A percentile compares a stretch with the other conserved stretches of the same genome.
Evolutionary conservation across 306 rosid genomes (phyloP).

Genomic region (Cucurbita moschata): DNA sequence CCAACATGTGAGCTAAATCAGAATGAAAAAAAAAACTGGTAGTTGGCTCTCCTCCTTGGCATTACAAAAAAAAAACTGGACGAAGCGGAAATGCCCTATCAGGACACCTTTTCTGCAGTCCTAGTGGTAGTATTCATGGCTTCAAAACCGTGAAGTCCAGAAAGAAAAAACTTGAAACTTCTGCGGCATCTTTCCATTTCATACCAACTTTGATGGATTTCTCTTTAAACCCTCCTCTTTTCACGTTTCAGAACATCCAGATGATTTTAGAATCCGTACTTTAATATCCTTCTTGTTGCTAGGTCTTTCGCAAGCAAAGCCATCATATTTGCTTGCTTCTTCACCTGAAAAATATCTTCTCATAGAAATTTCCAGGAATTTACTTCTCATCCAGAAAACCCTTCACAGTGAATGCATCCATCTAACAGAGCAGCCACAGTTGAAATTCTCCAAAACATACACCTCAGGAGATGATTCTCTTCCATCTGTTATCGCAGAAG

Average conservation of each 20-base stretch:
- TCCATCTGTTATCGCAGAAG: background rate
- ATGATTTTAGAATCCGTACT: background rate
- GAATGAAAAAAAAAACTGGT: background rate
- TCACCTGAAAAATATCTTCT: background rate
- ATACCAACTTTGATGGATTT: background rate
- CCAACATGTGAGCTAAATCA: background rate
- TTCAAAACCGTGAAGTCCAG: background rate
- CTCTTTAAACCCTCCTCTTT: background rate
- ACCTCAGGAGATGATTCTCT: background rate
- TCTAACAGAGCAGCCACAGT: background rate
- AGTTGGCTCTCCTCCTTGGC: background rate
- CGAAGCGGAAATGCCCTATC: background rate
- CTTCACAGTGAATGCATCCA: background rate
- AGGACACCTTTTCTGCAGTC: background rate
- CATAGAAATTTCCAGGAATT: background rate
- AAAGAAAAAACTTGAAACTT: background rate
- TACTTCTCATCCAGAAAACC: background rate
- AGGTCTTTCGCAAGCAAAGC: background rate
- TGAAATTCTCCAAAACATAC: background rate
- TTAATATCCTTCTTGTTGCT: background rate
- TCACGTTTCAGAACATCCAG: background rate
- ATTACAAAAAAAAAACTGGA: background rate
- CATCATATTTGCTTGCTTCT: background rate
- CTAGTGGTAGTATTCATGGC: background rate
- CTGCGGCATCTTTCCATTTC: background rate